A percentile compares a stretch with the other conserved stretches of the same genome.
Evolutionary conservation across 164 flowering plant species (phyloP).

Genomic region (Euptelea pleiosperma): DNA sequence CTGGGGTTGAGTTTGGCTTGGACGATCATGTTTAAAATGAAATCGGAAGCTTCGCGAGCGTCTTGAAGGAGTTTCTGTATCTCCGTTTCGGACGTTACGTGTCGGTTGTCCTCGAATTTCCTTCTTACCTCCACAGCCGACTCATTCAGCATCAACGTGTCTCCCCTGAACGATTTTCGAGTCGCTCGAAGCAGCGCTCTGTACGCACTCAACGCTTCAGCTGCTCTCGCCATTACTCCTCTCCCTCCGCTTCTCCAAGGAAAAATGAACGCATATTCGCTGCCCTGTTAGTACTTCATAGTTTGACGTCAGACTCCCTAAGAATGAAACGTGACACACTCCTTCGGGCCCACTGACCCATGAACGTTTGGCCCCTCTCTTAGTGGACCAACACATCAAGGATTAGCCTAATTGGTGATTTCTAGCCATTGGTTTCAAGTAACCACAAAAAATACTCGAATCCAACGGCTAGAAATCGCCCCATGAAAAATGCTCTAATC

Average conservation of each 20-base stretch:
- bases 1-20: conserved; percentile 69
- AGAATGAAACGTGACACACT: no score
- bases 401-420: no score
- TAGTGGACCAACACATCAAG: no score
- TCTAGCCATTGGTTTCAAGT: no score
- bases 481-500: no score
- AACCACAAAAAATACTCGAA: no score
- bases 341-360: no score
- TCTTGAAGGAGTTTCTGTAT: conserved; percentile 56
- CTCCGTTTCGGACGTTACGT: conserved; percentile 54
- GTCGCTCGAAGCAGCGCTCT: conserved; percentile 70
- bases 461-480: no score
- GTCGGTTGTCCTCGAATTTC: conserved; percentile 77
- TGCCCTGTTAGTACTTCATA: no score
- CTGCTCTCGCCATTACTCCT: conserved; percentile 16
- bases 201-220: conserved; percentile 62
- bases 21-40: conserved; percentile 84
- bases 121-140: conserved; percentile 64
- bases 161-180: conserved; percentile 74
- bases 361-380: no score
- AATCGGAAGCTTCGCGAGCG: conserved; percentile 75
- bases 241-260: conserved; percentile 1
- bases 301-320: no score
- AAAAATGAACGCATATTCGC: no score
- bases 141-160: conserved; percentile 53